Base-by-base conservation (phyloP, 2,329 filamentous ascomycete species). In the Aureobasidium vineae region DNA sequence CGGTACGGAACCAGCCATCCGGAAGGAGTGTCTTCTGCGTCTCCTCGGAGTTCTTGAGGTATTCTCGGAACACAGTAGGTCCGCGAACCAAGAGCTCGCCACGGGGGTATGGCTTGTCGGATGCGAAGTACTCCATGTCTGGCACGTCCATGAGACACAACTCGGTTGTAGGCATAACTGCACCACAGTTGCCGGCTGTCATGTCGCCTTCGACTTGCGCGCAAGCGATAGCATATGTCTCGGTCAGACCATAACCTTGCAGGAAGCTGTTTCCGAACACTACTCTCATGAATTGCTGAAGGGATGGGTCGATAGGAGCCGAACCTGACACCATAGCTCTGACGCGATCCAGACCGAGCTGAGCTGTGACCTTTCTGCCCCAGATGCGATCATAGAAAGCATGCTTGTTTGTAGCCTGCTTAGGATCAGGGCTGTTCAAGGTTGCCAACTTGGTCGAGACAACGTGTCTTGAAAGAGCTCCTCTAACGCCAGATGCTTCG, bases 1-100 rank as follows among this genome's bases (percentile, higher is more conserved):
- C 95, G 0, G 92, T 97, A 76, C 90, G 90, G 85, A 99, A 98
- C 95, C 95, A 99, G 69, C 95, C 95, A 70, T 97, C 92, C 38
- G 88, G 82, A 10, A 94, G 91, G 53, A 98, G 82, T 0, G 88
- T 83, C 79, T 95, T 95, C 67, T 82, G 80, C 1, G 94, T 98
- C 83, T 97, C 94, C 69, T 90, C 92, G 0, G 88, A 84, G 78
- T 96, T 96, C 81, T 91, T 92, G 83, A 89, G 94, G 80, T 99
- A 99, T 76, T 92, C 91, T 63, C 80, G 82, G 84, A 98, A 97
- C 65, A 93, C 82, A 69, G 85, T 85, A n/a, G 88, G 86, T 0
- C 93, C 92, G 50, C 94, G 87, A 61, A 98, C 79, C 26, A 97
- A 83, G 36, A 99, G 82, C 80, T 99, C 95, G 65, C 95, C 95